Percentiles rank a stretch among this genome's conserved stretches.
Conservation (phyloP, 164 flowering plant genomes). For the Macadamia tetraphylla region DNA sequence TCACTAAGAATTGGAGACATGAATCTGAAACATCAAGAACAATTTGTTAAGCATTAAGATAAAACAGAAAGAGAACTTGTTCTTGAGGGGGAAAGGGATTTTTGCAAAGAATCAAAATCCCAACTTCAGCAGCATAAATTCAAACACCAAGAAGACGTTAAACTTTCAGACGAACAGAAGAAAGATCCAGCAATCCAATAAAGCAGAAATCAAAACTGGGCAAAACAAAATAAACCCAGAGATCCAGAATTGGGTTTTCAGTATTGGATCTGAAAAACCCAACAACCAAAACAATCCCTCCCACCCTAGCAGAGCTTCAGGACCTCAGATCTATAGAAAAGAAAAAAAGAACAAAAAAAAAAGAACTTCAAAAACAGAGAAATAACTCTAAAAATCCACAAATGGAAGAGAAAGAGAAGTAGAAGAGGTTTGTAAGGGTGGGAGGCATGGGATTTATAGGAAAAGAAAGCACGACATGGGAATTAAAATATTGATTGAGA, state of each 20-base stretch:
- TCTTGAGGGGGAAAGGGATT: conserved; percentile 7
- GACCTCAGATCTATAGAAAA: neutral
- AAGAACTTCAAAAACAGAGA: neutral
- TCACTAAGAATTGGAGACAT: conserved; percentile 83
- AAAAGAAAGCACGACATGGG: conserved; percentile 4
- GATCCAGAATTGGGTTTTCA: conserved; percentile 11
- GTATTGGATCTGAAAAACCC: conserved; percentile 7
- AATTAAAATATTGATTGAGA: neutral
- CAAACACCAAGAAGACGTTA: neutral
- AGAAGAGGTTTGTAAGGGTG: conserved; percentile 41
- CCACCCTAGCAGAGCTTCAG: conserved; percentile 7
- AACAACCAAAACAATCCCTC: conserved; percentile 3
- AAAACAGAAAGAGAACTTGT: neutral
- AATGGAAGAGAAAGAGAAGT: conserved; percentile 7
- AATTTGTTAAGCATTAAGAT: conserved; percentile 24
- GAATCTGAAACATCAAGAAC: conserved; percentile 39
- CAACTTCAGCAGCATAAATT: neutral
- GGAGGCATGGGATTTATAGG: conserved; percentile 45
- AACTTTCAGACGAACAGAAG: neutral
- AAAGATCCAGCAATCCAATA: neutral
- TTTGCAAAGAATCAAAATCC: neutral
- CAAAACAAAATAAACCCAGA: neutral
- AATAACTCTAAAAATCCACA: neutral
- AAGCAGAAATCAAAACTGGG: neutral
- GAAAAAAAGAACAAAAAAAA: neutral